phyloP scores from a whole-genome alignment of 768 basidiomycete genomes.

The Strobilomyces confusus region DNA sequence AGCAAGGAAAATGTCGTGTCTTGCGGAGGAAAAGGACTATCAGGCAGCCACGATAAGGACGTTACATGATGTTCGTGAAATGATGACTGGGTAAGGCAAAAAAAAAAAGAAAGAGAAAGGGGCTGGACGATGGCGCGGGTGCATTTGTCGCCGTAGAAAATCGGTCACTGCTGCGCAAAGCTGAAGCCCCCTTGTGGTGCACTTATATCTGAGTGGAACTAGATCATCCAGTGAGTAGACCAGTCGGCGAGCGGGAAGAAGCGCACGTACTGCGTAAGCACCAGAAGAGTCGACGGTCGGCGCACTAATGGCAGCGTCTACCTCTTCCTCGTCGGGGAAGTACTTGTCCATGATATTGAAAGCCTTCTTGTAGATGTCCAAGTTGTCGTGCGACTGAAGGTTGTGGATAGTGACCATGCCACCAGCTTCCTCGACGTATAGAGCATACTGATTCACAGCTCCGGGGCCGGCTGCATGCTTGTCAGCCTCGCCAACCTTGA shows the following conservation, averaged over 20 bases:
- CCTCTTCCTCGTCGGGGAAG: conserved; percentile 96
- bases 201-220: conserved; percentile 83
- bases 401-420: conserved; percentile 99
- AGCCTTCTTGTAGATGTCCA: conserved; percentile 99
- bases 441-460: conserved; percentile 87
- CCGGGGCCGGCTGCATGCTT: conserved; percentile 79
- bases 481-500: conserved; percentile 96
- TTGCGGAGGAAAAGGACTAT: conserved; percentile 11
- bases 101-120: conserved; percentile 5
- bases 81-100: conserved; percentile 7
- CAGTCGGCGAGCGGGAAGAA: background rate
- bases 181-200: conserved; percentile 96
- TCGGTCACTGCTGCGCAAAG: conserved; percentile 65
- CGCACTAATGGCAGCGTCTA: conserved; percentile 77
- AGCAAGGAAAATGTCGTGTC: conserved; percentile 18
- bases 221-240: conserved; percentile 9
- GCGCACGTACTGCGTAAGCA: conserved; percentile 61
- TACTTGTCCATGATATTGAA: conserved; percentile 99
- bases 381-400: conserved; percentile 97
- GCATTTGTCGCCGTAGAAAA: conserved; percentile 2
- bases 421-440: conserved; percentile 95
- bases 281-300: conserved; percentile 71
- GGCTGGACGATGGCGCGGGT: background rate
- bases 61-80: conserved; percentile 23
- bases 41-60: conserved; percentile 6